These are phyloP conservation scores for Clarireedia sp. DNA, from an alignment of 2,329 filamentous ascomycete species.

Conservation along the genomic window DNA sequence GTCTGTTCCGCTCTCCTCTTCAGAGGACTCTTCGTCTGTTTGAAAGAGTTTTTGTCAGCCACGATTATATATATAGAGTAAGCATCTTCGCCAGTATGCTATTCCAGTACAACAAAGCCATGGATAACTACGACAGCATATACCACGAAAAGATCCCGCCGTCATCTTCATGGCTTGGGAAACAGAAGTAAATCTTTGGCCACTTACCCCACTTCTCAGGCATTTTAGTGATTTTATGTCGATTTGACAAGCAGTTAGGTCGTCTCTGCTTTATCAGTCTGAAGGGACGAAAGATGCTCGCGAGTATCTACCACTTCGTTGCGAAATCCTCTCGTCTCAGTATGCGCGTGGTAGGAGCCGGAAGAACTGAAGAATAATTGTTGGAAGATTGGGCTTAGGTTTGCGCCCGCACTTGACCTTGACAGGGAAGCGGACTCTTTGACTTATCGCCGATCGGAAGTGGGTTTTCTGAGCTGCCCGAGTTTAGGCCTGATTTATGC, in stretches of 20 bases:
- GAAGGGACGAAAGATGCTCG: too few relatives aligned
- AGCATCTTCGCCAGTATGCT: constrained; percentile 10
- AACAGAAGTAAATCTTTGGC: constrained; percentile 13
- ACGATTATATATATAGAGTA: too few relatives aligned
- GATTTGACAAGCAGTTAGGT: not conserved
- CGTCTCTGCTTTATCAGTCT: not conserved
- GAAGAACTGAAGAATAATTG: not conserved
- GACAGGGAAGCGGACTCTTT: not conserved
- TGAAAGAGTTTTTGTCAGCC: constrained; percentile 26
- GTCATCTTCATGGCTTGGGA: not conserved
- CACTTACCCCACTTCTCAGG: constrained; percentile 31
- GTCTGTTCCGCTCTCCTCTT: constrained; percentile 41
- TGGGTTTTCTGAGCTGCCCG: not conserved
- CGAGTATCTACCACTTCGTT: too few relatives aligned
- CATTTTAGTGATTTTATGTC: constrained; percentile 20
- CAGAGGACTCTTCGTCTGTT: constrained; percentile 29
- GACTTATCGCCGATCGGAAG: not conserved
- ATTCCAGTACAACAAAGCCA: too few relatives aligned
- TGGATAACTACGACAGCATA: too few relatives aligned
- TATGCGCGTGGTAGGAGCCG: too few relatives aligned
- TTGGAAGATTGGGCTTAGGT: constrained; percentile 2
- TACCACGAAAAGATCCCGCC: too few relatives aligned
- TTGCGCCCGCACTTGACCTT: constrained; percentile 8
- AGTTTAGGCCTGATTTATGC: not conserved
- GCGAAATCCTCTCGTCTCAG: too few relatives aligned